These are phyloP conservation scores for Podila clonocystis DNA, from an alignment of 192 early-diverging fungal species.

Conservation along the genomic window DNA sequence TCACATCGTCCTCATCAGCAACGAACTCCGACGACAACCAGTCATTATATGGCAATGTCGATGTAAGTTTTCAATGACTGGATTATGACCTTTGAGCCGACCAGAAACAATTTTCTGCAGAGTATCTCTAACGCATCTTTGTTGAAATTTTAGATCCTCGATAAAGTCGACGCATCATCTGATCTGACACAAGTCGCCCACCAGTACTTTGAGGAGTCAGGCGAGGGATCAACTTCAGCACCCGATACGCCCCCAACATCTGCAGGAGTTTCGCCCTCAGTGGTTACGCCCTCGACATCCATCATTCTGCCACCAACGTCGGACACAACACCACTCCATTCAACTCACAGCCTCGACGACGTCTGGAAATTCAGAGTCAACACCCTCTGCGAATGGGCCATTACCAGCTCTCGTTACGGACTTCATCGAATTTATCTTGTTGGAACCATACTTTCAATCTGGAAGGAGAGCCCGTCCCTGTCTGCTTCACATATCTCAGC, in stretches of 20 bases:
- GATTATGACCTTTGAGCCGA: neutral
- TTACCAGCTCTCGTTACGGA: constrained; percentile 53
- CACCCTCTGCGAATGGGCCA: constrained; percentile 64
- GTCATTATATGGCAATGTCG: constrained; percentile 17
- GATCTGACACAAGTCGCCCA: constrained; percentile 28
- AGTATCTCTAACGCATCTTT: neutral
- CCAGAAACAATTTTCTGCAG: too few species aligned
- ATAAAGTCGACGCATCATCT: constrained; percentile 24
- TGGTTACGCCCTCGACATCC: neutral
- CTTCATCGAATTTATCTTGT: constrained; percentile 60
- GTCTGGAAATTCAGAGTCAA: constrained; percentile 41
- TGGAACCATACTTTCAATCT: constrained; percentile 52
- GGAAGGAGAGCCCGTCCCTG: constrained; percentile 41
- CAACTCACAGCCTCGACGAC: constrained; percentile 4
- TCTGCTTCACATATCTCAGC: constrained; percentile 11
- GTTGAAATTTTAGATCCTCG: constrained; percentile 33
- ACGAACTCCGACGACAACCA: neutral
- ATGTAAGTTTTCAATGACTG: constrained; percentile 11
- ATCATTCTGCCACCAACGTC: neutral
- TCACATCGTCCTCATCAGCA: constrained; percentile 9
- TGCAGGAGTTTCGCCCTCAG: neutral
- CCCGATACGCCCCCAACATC: constrained; percentile 26
- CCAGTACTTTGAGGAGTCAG: constrained; percentile 35
- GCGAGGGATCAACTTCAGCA: constrained; percentile 1
- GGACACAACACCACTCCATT: constrained; percentile 5